Conservation (phyloP, 495 filamentous ascomycete species). For the Lasiosphaeria hispida region DNA sequence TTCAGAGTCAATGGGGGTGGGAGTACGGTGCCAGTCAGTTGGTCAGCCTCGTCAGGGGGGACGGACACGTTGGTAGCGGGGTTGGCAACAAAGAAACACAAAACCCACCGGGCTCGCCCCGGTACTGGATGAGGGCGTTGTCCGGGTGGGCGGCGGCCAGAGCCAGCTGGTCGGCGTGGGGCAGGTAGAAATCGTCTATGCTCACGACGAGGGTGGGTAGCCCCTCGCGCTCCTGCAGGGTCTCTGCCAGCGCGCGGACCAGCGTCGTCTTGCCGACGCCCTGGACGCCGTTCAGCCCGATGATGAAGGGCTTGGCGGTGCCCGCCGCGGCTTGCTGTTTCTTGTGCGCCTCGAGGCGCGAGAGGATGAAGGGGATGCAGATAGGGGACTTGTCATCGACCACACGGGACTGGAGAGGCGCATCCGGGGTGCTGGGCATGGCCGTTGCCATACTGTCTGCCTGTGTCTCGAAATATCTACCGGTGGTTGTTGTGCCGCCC, state of each 20-base stretch:
- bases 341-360: slow-evolving; percentile 56
- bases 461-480: slow-evolving; percentile 4
- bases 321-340: slow-evolving; percentile 28
- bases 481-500: not conserved
- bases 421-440: slow-evolving; percentile 17
- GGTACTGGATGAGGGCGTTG: slow-evolving; percentile 76
- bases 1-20: not conserved
- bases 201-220: slow-evolving; percentile 75
- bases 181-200: slow-evolving; percentile 89
- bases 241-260: slow-evolving; percentile 64
- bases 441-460: slow-evolving; percentile 12
- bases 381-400: slow-evolving; percentile 84
- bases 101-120: slow-evolving; percentile 67
- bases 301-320: slow-evolving; percentile 49
- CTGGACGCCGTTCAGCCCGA: slow-evolving; percentile 69
- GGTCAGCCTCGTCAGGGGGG: not conserved
- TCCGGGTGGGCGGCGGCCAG: slow-evolving; percentile 62
- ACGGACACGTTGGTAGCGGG: not conserved
- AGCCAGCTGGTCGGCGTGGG: slow-evolving; percentile 65
- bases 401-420: slow-evolving; percentile 36
- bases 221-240: slow-evolving; percentile 63
- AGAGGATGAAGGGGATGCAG: slow-evolving; percentile 82
- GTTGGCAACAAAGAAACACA: not conserved
- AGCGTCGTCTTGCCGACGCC: slow-evolving; percentile 91
- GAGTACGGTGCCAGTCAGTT: too few relatives aligned